A percentile compares a stretch with the other conserved stretches of the same genome.
phyloP scores from a whole-genome alignment of 1,284 basidiomycete genomes.

The Peniophora sp. region DNA sequence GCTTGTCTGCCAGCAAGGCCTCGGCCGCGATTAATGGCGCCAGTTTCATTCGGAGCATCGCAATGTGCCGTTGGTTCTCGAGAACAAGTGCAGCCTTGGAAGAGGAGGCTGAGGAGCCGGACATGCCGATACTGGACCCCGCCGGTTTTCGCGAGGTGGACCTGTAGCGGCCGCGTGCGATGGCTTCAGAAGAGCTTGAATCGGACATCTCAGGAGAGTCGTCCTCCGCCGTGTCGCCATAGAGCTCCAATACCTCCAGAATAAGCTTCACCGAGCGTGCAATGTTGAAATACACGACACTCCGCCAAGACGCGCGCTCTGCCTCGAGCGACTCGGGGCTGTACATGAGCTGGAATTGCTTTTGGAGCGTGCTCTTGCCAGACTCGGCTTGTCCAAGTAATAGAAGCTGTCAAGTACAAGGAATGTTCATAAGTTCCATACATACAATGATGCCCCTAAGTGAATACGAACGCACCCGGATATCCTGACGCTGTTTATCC shows the following conservation, averaged over 20 bases:
- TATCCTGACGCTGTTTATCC: constrained; percentile 60
- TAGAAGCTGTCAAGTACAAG: constrained; percentile 47
- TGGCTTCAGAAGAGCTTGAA: constrained; percentile 1
- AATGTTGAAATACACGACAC: constrained; percentile 79
- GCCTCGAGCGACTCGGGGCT: constrained; percentile 66
- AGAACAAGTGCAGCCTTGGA: constrained; percentile 8
- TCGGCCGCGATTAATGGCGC: constrained; percentile 56
- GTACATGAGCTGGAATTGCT: constrained; percentile 83
- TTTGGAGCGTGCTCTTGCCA: constrained; percentile 76
- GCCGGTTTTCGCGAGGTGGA: not conserved
- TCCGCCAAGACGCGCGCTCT: constrained; percentile 73
- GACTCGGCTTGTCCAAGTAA: constrained; percentile 78
- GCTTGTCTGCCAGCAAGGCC: constrained; percentile 52
- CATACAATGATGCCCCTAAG: not conserved
- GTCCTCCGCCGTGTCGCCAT: constrained; percentile 54
- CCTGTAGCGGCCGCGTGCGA: not conserved
- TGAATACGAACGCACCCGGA: constrained; percentile 45
- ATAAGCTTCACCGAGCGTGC: constrained; percentile 72
- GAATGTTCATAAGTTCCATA: constrained; percentile 19
- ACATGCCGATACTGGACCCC: not conserved
- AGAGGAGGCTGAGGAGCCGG: constrained; percentile 14
- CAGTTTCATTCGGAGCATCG: constrained; percentile 49
- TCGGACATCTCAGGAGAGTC: constrained; percentile 13
- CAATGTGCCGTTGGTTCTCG: constrained; percentile 32
- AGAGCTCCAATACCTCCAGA: constrained; percentile 57